phyloP scores from a whole-genome alignment of 495 filamentous ascomycete genomes.

The Penicillium tannophilum region DNA sequence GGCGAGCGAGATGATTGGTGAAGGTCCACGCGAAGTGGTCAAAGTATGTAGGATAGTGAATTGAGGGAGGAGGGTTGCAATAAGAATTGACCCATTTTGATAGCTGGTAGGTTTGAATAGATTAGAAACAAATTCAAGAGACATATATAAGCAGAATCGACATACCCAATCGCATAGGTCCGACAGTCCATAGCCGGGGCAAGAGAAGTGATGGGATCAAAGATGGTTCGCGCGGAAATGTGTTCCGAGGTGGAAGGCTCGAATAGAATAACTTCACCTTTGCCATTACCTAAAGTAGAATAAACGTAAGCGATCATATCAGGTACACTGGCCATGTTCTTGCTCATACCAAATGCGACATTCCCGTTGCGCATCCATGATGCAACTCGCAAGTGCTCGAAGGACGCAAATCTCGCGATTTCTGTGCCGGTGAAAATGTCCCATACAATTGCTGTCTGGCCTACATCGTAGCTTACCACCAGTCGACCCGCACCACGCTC shows the following conservation, averaged over 20 bases:
- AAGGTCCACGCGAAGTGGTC: conserved; percentile 77
- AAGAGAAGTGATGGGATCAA: conserved; percentile 88
- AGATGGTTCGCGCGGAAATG: conserved; percentile 88
- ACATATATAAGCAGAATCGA: background rate
- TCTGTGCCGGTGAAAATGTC: conserved; percentile 91
- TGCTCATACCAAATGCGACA: conserved; percentile 82
- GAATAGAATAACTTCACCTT: conserved; percentile 93
- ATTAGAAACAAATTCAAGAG: conserved; percentile 5
- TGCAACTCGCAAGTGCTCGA: conserved; percentile 81
- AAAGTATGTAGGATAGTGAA: conserved; percentile 96
- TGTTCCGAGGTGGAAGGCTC: conserved; percentile 93
- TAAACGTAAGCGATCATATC: conserved; percentile 3
- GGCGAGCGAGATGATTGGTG: conserved; percentile 83
- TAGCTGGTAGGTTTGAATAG: conserved; percentile 57
- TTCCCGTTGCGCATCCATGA: conserved; percentile 98
- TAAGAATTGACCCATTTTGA: conserved; percentile 90
- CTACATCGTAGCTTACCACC: conserved; percentile 90
- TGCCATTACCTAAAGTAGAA: conserved; percentile 66
- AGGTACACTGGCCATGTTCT: background rate
- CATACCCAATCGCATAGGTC: conserved; percentile 94
- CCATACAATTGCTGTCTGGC: conserved; percentile 95
- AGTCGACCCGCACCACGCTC: conserved; percentile 81
- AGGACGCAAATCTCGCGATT: conserved; percentile 85
- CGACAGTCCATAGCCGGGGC: conserved; percentile 91
- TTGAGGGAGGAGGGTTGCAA: conserved; percentile 84